These are phyloP conservation scores for Candida yuanshanica DNA, from an alignment of 805 yeast genomes.

Conservation along the genomic window DNA sequence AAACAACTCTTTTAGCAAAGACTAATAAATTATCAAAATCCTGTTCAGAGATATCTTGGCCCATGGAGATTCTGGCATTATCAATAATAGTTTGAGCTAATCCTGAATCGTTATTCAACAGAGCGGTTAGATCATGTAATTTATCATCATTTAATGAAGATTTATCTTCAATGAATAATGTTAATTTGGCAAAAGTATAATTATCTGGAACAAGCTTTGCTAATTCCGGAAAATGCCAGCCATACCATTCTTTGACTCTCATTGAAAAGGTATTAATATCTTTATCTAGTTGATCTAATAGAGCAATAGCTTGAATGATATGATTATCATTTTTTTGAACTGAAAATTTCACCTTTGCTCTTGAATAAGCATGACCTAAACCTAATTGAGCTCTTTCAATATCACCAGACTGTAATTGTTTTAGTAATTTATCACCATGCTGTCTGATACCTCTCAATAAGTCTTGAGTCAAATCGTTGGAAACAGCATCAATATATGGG, in stretches of 20 bases:
- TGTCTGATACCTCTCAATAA: constrained; percentile 90
- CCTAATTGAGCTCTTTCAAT: constrained; percentile 97
- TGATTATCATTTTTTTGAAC: constrained; percentile 99
- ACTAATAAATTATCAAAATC: constrained; percentile 89
- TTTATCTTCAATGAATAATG: constrained; percentile 82
- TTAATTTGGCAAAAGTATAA: constrained; percentile 91
- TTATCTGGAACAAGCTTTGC: constrained; percentile 98
- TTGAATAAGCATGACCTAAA: constrained; percentile 97
- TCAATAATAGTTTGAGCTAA: constrained; percentile 87
- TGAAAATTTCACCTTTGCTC: constrained; percentile 98
- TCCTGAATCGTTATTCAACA: constrained; percentile 80
- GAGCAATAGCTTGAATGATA: constrained; percentile 96
- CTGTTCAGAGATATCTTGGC: constrained; percentile 93
- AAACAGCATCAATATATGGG: constrained; percentile 84
- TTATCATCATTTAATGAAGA: constrained; percentile 72
- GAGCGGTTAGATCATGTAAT: constrained; percentile 84
- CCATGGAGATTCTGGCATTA: constrained; percentile 97
- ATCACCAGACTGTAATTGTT: constrained; percentile 91
- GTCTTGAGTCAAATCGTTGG: constrained; percentile 92
- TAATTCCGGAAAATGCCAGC: constrained; percentile 97
- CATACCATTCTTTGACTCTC: constrained; percentile 99
- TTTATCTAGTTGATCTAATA: constrained; percentile 93
- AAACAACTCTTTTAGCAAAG: constrained; percentile 91
- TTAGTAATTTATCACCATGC: constrained; percentile 82
- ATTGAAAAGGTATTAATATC: constrained; percentile 96